A percentile compares a stretch with the other conserved stretches of the same genome.
phyloP scores from a whole-genome alignment of 2,329 filamentous ascomycete genomes.

The Massarina eburnea region DNA sequence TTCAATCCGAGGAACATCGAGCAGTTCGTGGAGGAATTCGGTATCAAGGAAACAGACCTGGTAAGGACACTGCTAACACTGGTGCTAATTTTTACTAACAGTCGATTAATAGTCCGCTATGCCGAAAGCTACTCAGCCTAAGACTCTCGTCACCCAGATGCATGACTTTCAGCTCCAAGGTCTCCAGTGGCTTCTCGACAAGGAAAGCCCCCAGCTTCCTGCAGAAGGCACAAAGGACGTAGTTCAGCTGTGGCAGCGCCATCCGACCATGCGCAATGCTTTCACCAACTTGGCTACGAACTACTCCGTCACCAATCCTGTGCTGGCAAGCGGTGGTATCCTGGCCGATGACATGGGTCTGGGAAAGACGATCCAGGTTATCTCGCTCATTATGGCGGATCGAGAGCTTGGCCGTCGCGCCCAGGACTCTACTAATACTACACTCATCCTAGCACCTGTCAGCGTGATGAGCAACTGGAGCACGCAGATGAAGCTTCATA shows the following conservation, averaged over 20 bases:
- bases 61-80: conserved; percentile 10
- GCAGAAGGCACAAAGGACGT: conserved; percentile 58
- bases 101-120: conserved; percentile 54
- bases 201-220: conserved; percentile 71
- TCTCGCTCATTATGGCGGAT: conserved; percentile 72
- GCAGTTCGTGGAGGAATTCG: conserved; percentile 69
- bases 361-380: conserved; percentile 85
- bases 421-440: conserved; percentile 51
- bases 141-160: conserved; percentile 64
- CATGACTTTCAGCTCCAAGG: conserved; percentile 79
- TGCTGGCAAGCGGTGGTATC: conserved; percentile 76
- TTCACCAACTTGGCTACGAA: conserved; percentile 73
- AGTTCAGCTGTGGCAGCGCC: conserved; percentile 76
- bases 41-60: conserved; percentile 69
- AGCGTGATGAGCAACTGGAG: conserved; percentile 92
- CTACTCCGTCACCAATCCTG: conserved; percentile 63
- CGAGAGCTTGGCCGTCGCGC: conserved; percentile 25
- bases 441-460: conserved; percentile 78
- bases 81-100: conserved; percentile 11
- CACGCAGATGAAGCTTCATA: conserved; percentile 73
- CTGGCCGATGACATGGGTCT: conserved; percentile 92
- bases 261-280: conserved; percentile 37
- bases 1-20: conserved; percentile 68
- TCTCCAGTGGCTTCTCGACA: conserved; percentile 76
- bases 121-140: conserved; percentile 71